Evolutionary conservation across 2,329 filamentous ascomycete genomes (phyloP).

Genomic region (Capronia americana): DNA sequence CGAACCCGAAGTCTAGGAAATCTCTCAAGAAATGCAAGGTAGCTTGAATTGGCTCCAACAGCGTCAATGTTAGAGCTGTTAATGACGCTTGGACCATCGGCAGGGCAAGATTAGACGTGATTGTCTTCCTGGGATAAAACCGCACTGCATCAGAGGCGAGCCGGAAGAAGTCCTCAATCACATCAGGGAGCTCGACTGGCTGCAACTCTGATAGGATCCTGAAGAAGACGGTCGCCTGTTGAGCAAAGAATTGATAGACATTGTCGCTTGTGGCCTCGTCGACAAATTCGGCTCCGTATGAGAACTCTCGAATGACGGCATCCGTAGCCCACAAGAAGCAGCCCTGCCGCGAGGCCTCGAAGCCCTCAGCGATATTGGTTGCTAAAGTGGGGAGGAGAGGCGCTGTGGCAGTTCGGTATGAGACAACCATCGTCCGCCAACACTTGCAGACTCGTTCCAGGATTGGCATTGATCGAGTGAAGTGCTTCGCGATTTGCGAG

Average conservation of each 20-base stretch:
- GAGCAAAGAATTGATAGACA: slow-evolving; percentile 94
- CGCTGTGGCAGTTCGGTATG: slow-evolving; percentile 86
- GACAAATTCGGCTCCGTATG: slow-evolving; percentile 84
- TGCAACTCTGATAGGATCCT: slow-evolving; percentile 86
- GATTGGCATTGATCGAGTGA: slow-evolving; percentile 83
- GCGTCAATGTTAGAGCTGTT: slow-evolving; percentile 84
- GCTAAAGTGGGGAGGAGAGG: slow-evolving; percentile 85
- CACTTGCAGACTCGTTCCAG: slow-evolving; percentile 92
- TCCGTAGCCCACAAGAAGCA: slow-evolving; percentile 99
- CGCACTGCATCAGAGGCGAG: slow-evolving; percentile 88
- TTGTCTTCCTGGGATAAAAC: slow-evolving; percentile 85
- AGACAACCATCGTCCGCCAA: slow-evolving; percentile 97
- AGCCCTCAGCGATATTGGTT: slow-evolving; percentile 84
- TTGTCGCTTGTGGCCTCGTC: slow-evolving; percentile 80
- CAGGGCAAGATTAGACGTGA: slow-evolving; percentile 77
- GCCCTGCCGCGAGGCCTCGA: slow-evolving; percentile 83
- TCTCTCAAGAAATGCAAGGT: slow-evolving; percentile 93
- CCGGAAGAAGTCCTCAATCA: slow-evolving; percentile 97
- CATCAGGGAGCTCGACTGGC: slow-evolving; percentile 76
- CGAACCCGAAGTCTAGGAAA: slow-evolving; percentile 83
- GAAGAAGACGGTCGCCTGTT: slow-evolving; percentile 88
- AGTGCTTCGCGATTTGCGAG: slow-evolving; percentile 84
- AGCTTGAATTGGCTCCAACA: slow-evolving; percentile 87
- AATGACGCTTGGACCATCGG: slow-evolving; percentile 88
- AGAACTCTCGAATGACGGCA: slow-evolving; percentile 93